Conservation (phyloP, 2,329 filamentous ascomycete genomes). For the Coniella vitis region DNA sequence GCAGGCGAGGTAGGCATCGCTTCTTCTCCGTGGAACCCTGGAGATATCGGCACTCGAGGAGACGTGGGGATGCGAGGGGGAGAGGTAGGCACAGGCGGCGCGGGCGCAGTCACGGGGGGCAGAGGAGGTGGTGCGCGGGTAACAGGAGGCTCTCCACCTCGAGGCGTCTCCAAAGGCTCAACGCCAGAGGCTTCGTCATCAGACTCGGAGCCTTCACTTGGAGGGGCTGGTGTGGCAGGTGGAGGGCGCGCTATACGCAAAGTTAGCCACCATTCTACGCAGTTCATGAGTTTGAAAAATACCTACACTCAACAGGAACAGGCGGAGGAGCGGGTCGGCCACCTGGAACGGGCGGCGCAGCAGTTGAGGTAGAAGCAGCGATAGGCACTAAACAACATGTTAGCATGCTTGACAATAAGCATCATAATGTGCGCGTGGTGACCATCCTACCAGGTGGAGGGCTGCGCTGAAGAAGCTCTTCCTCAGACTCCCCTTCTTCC, state of each 20-base stretch:
- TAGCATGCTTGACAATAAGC: conserved; percentile 20
- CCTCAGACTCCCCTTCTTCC: conserved; percentile 34
- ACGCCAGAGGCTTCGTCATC: conserved; percentile 74
- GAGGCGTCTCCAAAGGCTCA: conserved; percentile 35
- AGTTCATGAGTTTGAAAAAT: not conserved
- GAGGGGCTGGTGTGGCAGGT: conserved; percentile 49
- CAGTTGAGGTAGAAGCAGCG: conserved; percentile 22
- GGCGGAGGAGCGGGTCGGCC: conserved; percentile 50
- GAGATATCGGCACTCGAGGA: conserved; percentile 29
- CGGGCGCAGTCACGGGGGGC: conserved; percentile 39
- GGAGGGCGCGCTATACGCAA: conserved; percentile 52
- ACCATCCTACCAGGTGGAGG: conserved; percentile 17
- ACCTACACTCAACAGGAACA: conserved; percentile 56
- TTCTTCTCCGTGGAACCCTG: conserved; percentile 30
- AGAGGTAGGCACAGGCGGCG: conserved; percentile 30
- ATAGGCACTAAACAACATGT: conserved; percentile 23
- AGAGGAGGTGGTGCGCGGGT: conserved; percentile 34
- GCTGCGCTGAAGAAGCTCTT: conserved; percentile 26
- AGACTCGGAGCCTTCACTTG: conserved; percentile 72
- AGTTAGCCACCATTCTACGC: conserved; percentile 21
- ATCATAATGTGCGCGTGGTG: conserved; percentile 15
- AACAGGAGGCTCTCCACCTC: conserved; percentile 31
- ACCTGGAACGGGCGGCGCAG: conserved; percentile 40
- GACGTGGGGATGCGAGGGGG: conserved; percentile 28
- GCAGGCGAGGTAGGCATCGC: conserved; percentile 32